A percentile compares a stretch with the other conserved stretches of the same genome.
These are phyloP conservation scores for Smittium mucronatum DNA, from an alignment of 371 early-diverging fungal species.

Conservation along the genomic window DNA sequence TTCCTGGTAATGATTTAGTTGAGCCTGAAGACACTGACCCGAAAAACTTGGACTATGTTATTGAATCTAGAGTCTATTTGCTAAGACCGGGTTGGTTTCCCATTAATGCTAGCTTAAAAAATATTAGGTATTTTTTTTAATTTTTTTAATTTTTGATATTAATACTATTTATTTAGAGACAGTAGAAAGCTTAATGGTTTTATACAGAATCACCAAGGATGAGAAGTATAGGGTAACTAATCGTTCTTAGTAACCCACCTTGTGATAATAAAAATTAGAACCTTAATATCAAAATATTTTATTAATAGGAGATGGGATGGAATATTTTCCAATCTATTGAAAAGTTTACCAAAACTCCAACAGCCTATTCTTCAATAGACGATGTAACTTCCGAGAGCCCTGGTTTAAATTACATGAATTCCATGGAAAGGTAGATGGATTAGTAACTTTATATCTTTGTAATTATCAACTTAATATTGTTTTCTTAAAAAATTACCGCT, in stretches of 20 bases:
- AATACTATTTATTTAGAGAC: conserved; percentile 48
- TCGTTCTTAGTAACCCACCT: background rate
- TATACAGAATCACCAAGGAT: conserved; percentile 75
- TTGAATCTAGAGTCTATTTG: background rate
- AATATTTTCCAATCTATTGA: conserved; percentile 72
- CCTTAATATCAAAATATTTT: background rate
- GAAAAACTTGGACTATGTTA: background rate
- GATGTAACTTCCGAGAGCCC: conserved; percentile 45
- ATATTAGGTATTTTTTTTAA: background rate
- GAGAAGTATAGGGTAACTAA: conserved; percentile 29
- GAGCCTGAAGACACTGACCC: background rate
- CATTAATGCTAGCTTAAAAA: background rate
- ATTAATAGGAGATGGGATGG: conserved; percentile 78
- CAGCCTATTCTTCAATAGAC: conserved; percentile 63
- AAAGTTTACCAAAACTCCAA: conserved; percentile 49
- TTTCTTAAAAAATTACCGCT: conserved; percentile 17
- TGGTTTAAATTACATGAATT: conserved; percentile 51
- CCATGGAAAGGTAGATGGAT: conserved; percentile 32
- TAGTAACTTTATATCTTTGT: conserved; percentile 10
- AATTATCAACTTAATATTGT: background rate
- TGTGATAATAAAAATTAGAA: background rate
- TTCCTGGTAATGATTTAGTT: background rate
- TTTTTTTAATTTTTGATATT: background rate
- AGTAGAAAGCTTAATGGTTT: conserved; percentile 69
- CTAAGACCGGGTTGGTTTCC: background rate